Evolutionary conservation across 1,284 basidiomycete species (phyloP).

Genomic region (Cryptococcus floricola): DNA sequence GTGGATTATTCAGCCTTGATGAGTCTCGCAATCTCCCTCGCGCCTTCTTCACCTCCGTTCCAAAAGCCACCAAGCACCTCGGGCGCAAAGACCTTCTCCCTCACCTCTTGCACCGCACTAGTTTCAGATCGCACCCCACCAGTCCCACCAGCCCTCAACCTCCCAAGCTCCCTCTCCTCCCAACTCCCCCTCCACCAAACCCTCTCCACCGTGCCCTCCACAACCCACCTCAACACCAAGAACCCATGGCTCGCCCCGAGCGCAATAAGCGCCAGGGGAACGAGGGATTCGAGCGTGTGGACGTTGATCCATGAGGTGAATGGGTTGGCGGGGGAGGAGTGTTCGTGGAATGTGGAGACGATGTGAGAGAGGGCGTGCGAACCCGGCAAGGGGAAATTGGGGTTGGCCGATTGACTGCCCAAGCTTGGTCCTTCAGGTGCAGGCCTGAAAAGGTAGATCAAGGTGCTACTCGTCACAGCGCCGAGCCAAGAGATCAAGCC

Average conservation of each 20-base stretch:
- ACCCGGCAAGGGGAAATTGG: conserved; percentile 28
- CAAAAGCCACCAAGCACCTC: conserved; percentile 30
- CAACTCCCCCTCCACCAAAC: conserved; percentile 67
- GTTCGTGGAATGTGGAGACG: conserved; percentile 30
- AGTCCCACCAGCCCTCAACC: conserved; percentile 11
- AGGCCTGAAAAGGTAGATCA: conserved; percentile 76
- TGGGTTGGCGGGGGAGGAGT: conserved; percentile 23
- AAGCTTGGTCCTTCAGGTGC: conserved; percentile 21
- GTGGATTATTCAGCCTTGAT: conserved; percentile 31
- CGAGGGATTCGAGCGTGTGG: conserved; percentile 47
- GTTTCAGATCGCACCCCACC: neutral
- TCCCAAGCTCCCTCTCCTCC: conserved; percentile 52
- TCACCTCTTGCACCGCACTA: neutral
- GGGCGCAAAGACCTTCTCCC: conserved; percentile 17
- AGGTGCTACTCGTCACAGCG: conserved; percentile 75
- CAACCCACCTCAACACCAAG: conserved; percentile 60
- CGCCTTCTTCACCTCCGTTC: conserved; percentile 42
- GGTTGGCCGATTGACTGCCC: conserved; percentile 31
- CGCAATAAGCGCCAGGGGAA: conserved; percentile 68
- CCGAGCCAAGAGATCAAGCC: conserved; percentile 82
- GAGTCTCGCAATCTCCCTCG: conserved; percentile 31
- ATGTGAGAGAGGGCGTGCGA: conserved; percentile 30
- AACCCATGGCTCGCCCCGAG: conserved; percentile 77
- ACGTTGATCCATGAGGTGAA: too few species aligned
- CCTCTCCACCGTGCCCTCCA: conserved; percentile 68